Evolutionary conservation across 495 filamentous ascomycete species (phyloP).

Genomic region (Parathielavia appendiculata): DNA sequence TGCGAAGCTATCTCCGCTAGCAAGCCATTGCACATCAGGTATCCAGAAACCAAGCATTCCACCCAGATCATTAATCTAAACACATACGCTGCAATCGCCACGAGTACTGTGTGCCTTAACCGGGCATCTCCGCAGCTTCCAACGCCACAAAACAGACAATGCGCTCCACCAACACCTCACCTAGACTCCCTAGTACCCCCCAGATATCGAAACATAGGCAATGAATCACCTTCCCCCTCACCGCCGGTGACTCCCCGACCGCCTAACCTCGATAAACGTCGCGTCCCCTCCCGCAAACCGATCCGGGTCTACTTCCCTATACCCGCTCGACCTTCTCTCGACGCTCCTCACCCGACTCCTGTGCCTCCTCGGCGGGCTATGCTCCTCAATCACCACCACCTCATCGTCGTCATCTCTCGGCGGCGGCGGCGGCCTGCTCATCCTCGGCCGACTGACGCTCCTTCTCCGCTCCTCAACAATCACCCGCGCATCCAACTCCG

Average conservation of each 20-base stretch:
- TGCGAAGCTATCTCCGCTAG: not conserved
- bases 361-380: slow-evolving; percentile 29
- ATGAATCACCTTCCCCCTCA: not conserved
- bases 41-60: not conserved
- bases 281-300: slow-evolving; percentile 32
- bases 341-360: slow-evolving; percentile 33
- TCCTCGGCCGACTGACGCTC: slow-evolving; percentile 16
- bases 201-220: not conserved
- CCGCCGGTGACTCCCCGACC: slow-evolving; percentile 26
- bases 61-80: not conserved
- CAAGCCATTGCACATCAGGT: not conserved
- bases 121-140: not conserved
- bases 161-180: no score
- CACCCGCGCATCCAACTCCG: slow-evolving; percentile 29
- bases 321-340: slow-evolving; percentile 32
- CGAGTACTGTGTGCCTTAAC: not conserved
- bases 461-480: slow-evolving; percentile 36
- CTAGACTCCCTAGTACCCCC: no score
- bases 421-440: slow-evolving; percentile 19
- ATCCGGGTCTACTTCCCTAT: slow-evolving; percentile 32
- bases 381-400: slow-evolving; percentile 46
- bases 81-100: not conserved
- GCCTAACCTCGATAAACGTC: slow-evolving; percentile 30
- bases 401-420: slow-evolving; percentile 27
- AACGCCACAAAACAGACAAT: not conserved